A percentile compares a stretch with the other conserved stretches of the same genome.
These are phyloP conservation scores for Fonsecaea nubica DNA, from an alignment of 2,329 filamentous ascomycete genomes.

Conservation along the genomic window DNA sequence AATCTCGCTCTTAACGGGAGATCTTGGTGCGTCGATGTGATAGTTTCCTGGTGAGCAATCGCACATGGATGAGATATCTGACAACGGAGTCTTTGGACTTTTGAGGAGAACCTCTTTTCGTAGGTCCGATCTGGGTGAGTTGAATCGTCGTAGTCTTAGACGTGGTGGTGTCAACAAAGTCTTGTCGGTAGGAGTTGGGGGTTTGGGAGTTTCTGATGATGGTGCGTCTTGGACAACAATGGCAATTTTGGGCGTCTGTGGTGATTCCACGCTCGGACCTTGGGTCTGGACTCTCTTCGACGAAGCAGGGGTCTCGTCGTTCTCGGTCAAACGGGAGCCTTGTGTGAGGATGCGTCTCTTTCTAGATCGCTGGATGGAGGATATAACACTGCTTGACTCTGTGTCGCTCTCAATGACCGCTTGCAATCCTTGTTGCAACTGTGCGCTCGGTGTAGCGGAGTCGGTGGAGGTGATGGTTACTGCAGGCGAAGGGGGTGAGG, in stretches of 20 bases:
- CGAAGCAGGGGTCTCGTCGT: not conserved
- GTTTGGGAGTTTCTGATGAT: slow-evolving; percentile 18
- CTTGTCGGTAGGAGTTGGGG: slow-evolving; percentile 16
- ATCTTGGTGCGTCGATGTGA: slow-evolving; percentile 16
- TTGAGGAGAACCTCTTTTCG: slow-evolving; percentile 8
- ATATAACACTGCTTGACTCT: slow-evolving; percentile 13
- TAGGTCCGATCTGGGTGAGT: slow-evolving; percentile 18
- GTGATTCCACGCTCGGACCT: slow-evolving; percentile 24
- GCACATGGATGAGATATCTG: slow-evolving; percentile 11
- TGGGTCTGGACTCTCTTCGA: slow-evolving; percentile 18
- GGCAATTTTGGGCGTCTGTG: slow-evolving; percentile 23
- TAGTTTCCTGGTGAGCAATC: not conserved
- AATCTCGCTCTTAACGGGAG: slow-evolving; percentile 24
- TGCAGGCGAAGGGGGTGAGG: slow-evolving; percentile 14
- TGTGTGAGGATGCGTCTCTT: slow-evolving; percentile 24
- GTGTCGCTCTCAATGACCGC: slow-evolving; percentile 24
- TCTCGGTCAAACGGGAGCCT: slow-evolving; percentile 12
- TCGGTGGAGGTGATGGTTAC: slow-evolving; percentile 4
- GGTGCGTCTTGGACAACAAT: slow-evolving; percentile 31
- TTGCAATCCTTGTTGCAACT: slow-evolving; percentile 19
- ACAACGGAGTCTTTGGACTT: slow-evolving; percentile 19
- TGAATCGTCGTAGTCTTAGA: slow-evolving; percentile 24
- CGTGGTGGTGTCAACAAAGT: slow-evolving; percentile 30
- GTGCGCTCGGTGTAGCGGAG: slow-evolving; percentile 10
- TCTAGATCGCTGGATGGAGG: slow-evolving; percentile 17